phyloP scores from a whole-genome alignment of 768 basidiomycete genomes.

The Panaeolus papilionaceus region DNA sequence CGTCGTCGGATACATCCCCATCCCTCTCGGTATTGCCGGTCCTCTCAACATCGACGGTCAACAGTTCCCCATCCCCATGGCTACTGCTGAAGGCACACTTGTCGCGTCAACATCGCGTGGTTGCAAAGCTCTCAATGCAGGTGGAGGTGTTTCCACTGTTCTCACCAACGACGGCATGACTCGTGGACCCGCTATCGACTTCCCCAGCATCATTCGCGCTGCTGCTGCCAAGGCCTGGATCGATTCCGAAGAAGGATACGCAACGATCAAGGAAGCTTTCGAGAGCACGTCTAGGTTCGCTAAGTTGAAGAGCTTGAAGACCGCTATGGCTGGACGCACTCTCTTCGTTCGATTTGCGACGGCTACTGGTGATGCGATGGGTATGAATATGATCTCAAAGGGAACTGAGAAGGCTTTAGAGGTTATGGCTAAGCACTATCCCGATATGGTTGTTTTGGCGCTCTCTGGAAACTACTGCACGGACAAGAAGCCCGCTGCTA shows the following conservation, averaged over 20 bases:
- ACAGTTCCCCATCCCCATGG: slow-evolving; percentile 94
- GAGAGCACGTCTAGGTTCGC: slow-evolving; percentile 96
- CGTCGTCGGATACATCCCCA: slow-evolving; percentile 95
- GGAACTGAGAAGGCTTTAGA: slow-evolving; percentile 96
- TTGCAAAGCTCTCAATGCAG: slow-evolving; percentile 96
- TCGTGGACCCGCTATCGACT: slow-evolving; percentile 97
- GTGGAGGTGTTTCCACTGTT: slow-evolving; percentile 95
- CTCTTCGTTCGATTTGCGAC: slow-evolving; percentile 94
- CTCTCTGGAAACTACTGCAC: slow-evolving; percentile 99
- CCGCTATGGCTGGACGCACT: slow-evolving; percentile 91
- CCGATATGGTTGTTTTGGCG: slow-evolving; percentile 89
- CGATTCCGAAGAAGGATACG: slow-evolving; percentile 79
- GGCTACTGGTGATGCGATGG: slow-evolving; percentile 98
- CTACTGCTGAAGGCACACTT: slow-evolving; percentile 98
- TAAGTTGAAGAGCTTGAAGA: slow-evolving; percentile 83
- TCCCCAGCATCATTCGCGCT: slow-evolving; percentile 80
- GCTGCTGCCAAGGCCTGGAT: slow-evolving; percentile 91
- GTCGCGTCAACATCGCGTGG: slow-evolving; percentile 98
- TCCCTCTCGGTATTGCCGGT: slow-evolving; percentile 96
- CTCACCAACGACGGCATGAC: slow-evolving; percentile 96
- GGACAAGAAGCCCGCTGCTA: slow-evolving; percentile 99
- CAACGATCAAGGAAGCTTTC: slow-evolving; percentile 81
- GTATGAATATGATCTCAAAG: slow-evolving; percentile 99
- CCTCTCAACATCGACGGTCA: slow-evolving; percentile 91
- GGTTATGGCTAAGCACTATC: slow-evolving; percentile 77